phyloP scores from a whole-genome alignment of 441 rosid species.

The Syzygium syzygioides region DNA sequence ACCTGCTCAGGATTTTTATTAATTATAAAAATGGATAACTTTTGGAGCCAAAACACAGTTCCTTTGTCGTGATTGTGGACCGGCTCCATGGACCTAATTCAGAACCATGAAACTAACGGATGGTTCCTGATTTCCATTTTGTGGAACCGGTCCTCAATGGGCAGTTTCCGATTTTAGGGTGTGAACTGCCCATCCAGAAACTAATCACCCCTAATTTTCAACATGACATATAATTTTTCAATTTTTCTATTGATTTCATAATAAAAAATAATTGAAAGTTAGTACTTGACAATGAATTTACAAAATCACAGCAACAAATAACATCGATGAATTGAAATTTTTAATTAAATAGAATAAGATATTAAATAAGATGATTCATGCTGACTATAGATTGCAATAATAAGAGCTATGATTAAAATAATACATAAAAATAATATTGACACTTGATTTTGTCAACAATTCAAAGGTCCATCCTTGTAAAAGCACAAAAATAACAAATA shows the following conservation, averaged over 20 bases:
- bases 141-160: no score
- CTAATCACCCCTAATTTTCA: background rate
- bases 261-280: background rate
- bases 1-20: no score
- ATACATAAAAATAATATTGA: background rate
- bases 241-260: background rate
- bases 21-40: background rate
- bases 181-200: no score
- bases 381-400: background rate
- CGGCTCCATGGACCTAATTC: no score
- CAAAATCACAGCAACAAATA: background rate
- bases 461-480: no score
- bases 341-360: background rate
- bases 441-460: no score
- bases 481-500: no score
- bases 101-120: no score
- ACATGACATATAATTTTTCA: background rate
- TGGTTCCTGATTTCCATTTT: no score
- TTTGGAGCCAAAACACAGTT: background rate
- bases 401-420: background rate
- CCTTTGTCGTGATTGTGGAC: no score
- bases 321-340: no score
- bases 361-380: background rate
- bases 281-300: background rate
- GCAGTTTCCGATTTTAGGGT: no score